Percentiles rank a stretch among this genome's conserved stretches.
These are phyloP conservation scores for Trichoderma endophyticum DNA, from an alignment of 2,329 filamentous ascomycete genomes.

Conservation along the genomic window DNA sequence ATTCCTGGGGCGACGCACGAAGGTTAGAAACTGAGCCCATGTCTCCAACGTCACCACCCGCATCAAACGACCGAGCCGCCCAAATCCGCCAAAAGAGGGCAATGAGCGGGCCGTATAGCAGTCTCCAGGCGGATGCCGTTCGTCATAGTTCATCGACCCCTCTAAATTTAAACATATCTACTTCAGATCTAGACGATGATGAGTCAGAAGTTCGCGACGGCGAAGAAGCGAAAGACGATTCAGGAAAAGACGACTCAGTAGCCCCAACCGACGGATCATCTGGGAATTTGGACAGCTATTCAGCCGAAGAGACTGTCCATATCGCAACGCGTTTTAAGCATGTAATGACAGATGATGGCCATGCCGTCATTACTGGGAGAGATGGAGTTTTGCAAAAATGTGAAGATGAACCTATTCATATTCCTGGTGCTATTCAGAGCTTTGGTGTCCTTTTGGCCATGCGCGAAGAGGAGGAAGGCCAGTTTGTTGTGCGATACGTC, in stretches of 20 bases:
- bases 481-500: conserved; percentile 66
- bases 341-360: conserved; percentile 69
- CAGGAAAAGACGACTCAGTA: neutral
- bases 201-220: conserved; percentile 24
- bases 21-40: conserved; percentile 28
- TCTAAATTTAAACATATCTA: conserved; percentile 33
- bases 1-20: conserved; percentile 29
- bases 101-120: conserved; percentile 40
- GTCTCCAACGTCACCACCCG: conserved; percentile 24
- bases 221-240: neutral
- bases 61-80: conserved; percentile 23
- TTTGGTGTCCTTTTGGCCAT: conserved; percentile 77
- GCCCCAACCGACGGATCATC: neutral
- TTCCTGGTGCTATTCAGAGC: conserved; percentile 75
- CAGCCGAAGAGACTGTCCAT: conserved; percentile 40
- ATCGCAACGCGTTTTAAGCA: conserved; percentile 77
- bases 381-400: conserved; percentile 73
- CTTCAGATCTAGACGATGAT: conserved; percentile 34
- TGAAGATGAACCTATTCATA: conserved; percentile 88
- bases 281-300: neutral
- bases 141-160: conserved; percentile 37
- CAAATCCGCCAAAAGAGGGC: conserved; percentile 34
- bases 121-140: conserved; percentile 44
- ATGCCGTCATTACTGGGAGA: conserved; percentile 78
- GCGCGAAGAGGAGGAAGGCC: conserved; percentile 65